These are phyloP conservation scores for Mediolabrus comicus DNA, from an alignment of 108 stramenopile genomes.

Conservation along the genomic window DNA sequence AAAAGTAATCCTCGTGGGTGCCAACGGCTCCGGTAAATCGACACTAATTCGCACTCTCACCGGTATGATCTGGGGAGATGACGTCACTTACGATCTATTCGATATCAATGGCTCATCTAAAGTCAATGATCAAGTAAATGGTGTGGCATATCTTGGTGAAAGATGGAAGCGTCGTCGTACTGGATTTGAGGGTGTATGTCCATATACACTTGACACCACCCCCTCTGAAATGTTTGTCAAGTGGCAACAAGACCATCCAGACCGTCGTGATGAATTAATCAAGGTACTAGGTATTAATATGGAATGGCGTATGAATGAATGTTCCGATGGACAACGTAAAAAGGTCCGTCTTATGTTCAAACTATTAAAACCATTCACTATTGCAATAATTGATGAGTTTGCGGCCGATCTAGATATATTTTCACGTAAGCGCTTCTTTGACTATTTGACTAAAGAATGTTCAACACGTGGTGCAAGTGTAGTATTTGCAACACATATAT, in stretches of 20 bases:
- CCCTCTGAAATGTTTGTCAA: slow-evolving; percentile 96
- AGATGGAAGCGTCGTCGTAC: slow-evolving; percentile 98
- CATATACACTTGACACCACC: slow-evolving; percentile 91
- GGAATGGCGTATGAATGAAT: slow-evolving; percentile 97
- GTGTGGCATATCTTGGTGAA: slow-evolving; percentile 90
- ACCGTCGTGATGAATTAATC: slow-evolving; percentile 93
- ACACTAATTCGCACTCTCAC: slow-evolving; percentile 90
- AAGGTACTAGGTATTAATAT: slow-evolving; percentile 94
- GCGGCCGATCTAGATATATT: slow-evolving; percentile 96
- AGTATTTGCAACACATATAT: slow-evolving; percentile 98
- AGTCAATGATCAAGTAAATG: slow-evolving; percentile 59
- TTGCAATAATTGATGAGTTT: slow-evolving; percentile 89
- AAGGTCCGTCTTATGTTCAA: slow-evolving; percentile 55
- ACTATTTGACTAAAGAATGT: slow-evolving; percentile 91
- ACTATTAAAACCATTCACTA: slow-evolving; percentile 33
- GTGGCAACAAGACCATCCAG: slow-evolving; percentile 91
- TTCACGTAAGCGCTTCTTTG: slow-evolving; percentile 89
- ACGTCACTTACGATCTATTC: not conserved
- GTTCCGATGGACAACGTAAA: slow-evolving; percentile 54
- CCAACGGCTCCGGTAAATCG: slow-evolving; percentile 93
- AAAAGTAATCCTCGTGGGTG: slow-evolving; percentile 85
- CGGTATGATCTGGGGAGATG: slow-evolving; percentile 64
- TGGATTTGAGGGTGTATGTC: slow-evolving; percentile 94
- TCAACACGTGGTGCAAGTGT: slow-evolving; percentile 89
- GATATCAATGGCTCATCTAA: not conserved